Evolutionary conservation across 352 stramenopile species (phyloP).

Genomic region (Aphanomyces stellatus): DNA sequence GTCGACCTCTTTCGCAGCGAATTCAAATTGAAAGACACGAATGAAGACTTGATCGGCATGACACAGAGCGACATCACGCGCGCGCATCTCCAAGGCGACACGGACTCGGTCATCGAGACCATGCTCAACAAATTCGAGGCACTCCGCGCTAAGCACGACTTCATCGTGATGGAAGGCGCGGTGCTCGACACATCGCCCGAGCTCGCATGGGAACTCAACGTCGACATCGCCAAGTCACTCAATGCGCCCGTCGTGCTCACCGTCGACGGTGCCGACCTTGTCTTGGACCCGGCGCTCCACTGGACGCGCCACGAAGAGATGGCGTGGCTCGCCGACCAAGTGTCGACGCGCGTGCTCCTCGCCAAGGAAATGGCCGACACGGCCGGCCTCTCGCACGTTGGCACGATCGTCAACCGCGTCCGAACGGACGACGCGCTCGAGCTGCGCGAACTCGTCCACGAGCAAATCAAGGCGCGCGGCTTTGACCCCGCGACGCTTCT

Average conservation of each 20-base stretch:
- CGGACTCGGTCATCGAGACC: conserved; percentile 57
- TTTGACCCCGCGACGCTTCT: conserved; percentile 33
- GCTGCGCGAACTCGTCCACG: conserved; percentile 29
- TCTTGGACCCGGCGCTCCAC: background rate
- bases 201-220: conserved; percentile 66
- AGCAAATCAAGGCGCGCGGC: conserved; percentile 30
- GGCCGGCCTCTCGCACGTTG: conserved; percentile 53
- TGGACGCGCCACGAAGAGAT: conserved; percentile 28
- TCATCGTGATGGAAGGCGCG: conserved; percentile 78
- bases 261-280: conserved; percentile 34
- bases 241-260: conserved; percentile 52
- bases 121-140: conserved; percentile 57
- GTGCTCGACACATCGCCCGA: conserved; percentile 50
- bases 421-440: conserved; percentile 28
- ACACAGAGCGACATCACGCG: conserved; percentile 45
- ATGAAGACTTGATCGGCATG: conserved; percentile 47
- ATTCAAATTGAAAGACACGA: conserved; percentile 36
- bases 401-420: conserved; percentile 69
- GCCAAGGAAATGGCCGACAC: conserved; percentile 52
- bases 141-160: conserved; percentile 51
- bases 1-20: conserved; percentile 58
- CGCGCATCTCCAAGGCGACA: conserved; percentile 43
- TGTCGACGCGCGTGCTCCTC: conserved; percentile 43
- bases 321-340: conserved; percentile 28
- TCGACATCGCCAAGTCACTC: conserved; percentile 64